phyloP scores from a whole-genome alignment of 345 rosid genomes.

The Capsella bursapastoris region DNA sequence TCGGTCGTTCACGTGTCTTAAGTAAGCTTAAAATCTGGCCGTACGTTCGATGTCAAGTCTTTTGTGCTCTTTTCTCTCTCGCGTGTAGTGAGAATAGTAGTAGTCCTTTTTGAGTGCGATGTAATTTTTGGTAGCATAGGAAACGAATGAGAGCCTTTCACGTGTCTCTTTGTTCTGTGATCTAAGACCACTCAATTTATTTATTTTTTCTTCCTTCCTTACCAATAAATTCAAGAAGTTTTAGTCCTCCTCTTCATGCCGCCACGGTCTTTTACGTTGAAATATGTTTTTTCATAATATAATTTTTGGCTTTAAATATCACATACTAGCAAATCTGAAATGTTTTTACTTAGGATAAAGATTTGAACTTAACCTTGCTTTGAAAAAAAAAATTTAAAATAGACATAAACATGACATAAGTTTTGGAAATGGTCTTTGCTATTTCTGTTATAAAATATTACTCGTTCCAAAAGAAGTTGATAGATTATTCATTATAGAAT shows the following conservation, averaged over 20 bases:
- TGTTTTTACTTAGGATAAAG: background rate
- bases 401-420: background rate
- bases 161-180: conserved; percentile 13
- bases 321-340: no score
- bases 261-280: background rate
- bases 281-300: background rate
- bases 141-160: conserved; percentile 24
- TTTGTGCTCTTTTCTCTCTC: conserved; percentile 8
- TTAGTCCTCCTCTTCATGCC: background rate
- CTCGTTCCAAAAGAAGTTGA: background rate
- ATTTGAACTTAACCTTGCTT: background rate
- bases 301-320: no score
- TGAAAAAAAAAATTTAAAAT: no score
- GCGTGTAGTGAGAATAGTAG: conserved; percentile 22
- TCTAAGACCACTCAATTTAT: background rate
- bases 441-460: no score
- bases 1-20: conserved; percentile 35
- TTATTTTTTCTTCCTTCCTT: background rate
- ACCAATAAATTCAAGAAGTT: background rate
- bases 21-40: conserved; percentile 25
- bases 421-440: background rate
- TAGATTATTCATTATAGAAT: no score
- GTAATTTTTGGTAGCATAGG: background rate
- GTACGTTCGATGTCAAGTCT: conserved; percentile 29
- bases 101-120: background rate